These are phyloP conservation scores for Hordeum marinum DNA, from an alignment of 176 grass and related monocot species.

Conservation along the genomic window DNA sequence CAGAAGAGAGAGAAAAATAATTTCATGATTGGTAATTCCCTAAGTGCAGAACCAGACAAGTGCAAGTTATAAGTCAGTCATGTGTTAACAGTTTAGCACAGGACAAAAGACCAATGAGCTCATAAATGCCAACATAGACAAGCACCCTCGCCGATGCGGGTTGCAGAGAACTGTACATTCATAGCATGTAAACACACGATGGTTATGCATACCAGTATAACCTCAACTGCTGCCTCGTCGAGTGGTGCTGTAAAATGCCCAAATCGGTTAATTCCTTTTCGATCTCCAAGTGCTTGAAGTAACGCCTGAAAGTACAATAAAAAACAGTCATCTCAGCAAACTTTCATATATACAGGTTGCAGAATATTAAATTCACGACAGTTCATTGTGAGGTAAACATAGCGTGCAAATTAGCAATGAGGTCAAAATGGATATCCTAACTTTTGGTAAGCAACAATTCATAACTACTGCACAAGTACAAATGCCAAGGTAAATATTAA, in stretches of 20 bases:
- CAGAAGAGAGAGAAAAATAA: not conserved
- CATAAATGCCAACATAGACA: constrained; percentile 13
- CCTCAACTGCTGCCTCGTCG: constrained; percentile 87
- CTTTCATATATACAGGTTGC: not conserved
- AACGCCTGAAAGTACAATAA: constrained; percentile 49
- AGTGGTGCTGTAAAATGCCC: constrained; percentile 91
- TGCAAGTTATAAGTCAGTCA: not conserved
- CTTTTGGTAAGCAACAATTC: not conserved
- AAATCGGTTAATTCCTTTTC: constrained; percentile 84
- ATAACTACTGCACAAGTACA: not conserved
- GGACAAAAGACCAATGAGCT: not conserved
- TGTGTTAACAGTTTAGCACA: too few relatives aligned
- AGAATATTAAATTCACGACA: not conserved
- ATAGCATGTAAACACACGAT: not conserved
- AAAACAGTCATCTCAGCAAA: not conserved
- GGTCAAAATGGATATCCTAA: not conserved
- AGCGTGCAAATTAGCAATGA: not conserved
- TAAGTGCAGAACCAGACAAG: not conserved
- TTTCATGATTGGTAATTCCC: not conserved
- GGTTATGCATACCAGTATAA: constrained; percentile 62
- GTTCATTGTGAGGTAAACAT: not conserved
- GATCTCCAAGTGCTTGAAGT: constrained; percentile 92
- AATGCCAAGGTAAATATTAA: not conserved
- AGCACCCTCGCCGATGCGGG: not conserved
- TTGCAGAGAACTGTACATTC: not conserved